Conservation (phyloP, 495 filamentous ascomycete species). For the Aspergillus nanangensis region DNA sequence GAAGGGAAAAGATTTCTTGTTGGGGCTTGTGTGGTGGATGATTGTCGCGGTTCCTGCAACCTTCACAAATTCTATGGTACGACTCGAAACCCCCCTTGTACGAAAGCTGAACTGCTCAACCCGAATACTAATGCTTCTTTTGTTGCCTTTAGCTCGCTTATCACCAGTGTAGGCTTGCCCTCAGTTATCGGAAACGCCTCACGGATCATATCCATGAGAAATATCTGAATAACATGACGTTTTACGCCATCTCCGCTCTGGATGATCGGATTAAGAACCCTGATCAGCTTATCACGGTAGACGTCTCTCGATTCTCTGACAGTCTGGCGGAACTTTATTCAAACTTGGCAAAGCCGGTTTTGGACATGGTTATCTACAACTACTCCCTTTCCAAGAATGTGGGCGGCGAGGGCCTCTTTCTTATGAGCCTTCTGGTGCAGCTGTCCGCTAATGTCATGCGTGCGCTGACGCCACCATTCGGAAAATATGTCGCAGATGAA, state of each 20-base stretch:
- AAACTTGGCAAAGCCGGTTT: conserved; percentile 90
- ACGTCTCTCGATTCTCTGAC: conserved; percentile 94
- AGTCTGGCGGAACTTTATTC: conserved; percentile 93
- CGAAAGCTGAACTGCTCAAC: too few species aligned
- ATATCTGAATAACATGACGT: conserved; percentile 94
- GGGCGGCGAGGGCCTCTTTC: conserved; percentile 87
- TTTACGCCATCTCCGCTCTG: conserved; percentile 90
- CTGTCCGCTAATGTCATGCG: conserved; percentile 91
- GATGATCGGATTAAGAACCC: conserved; percentile 99
- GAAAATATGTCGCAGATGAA: conserved; percentile 96
- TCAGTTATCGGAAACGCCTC: conserved; percentile 86
- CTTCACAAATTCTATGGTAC: conserved; percentile 97
- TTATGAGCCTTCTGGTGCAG: conserved; percentile 92
- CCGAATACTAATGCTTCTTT: too few species aligned
- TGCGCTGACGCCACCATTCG: conserved; percentile 92
- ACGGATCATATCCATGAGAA: conserved; percentile 90
- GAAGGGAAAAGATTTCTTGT: conserved; percentile 85
- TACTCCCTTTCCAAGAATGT: conserved; percentile 89
- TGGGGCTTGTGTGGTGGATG: conserved; percentile 97
- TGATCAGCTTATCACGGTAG: conserved; percentile 94
- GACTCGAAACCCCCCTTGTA: conserved; percentile 23
- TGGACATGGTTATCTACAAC: conserved; percentile 96
- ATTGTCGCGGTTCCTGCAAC: conserved; percentile 93
- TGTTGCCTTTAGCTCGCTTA: too few species aligned
- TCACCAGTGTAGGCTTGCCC: conserved; percentile 89